Evolutionary conservation across 768 basidiomycete genomes (phyloP), one percentile per base, ranked within the genome.

Genomic region (Candolleomyces efflorescens): DNA sequence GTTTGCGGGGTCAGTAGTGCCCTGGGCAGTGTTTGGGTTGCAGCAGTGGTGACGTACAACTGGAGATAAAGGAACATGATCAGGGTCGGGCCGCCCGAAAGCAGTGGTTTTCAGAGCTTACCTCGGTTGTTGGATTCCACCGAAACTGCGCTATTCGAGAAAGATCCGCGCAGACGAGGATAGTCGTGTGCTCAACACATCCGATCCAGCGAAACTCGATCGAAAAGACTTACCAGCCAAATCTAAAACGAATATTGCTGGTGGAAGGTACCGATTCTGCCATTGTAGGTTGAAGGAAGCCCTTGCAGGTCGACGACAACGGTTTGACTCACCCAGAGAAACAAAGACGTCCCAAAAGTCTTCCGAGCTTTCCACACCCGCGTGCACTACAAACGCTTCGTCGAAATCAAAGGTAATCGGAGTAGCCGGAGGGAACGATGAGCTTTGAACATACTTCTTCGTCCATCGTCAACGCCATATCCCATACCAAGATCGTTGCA

Each of bases 241-340:
- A 49, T 67, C 66, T n/a, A 65, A 59, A 12, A 52, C 48, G 38
- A 67, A 62, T 10, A 65, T 51, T 15, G 59, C 32, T 12, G 63
- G 64, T 3, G 64, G 64, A 20, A 67, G 54, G 43, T 67, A 67
- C 46, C 66, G 64, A 58, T 67, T 67, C 66, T 67, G 44, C 3
- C 15, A 27, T 20, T 20, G 10, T 7, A 17, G 38, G 32, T 22
- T 23, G 4, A 22, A 50, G 9, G 11, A 5, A 38, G 20, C 18
- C 18, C 3, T 36, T 15, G 13, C 2, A 41, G 20, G 3, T 27
- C 12, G 12, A 20, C 26, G 23, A 32, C 5, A 23, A 7, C 24
- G 49, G 6, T 22, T 37, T 24, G 7, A 50, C 64, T 20, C 43
- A 67, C 66, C 18, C 63, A 20, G 27, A 65, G 58, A 49, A 67